Conservation (phyloP, 345 rosid genomes). For the Odontarrhena argentea region DNA sequence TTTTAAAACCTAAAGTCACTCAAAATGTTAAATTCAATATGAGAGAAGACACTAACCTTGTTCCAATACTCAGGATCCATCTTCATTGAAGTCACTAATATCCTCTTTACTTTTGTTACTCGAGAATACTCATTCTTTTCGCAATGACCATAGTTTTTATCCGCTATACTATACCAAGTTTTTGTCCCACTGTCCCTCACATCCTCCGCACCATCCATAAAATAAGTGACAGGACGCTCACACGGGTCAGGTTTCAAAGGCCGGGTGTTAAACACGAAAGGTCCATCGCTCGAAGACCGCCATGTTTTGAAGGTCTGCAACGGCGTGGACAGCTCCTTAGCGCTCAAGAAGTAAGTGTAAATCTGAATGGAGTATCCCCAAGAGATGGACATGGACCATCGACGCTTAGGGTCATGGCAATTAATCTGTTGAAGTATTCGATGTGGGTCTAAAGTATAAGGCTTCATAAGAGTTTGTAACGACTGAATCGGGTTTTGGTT, state of each 20-base stretch:
- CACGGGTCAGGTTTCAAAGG: conserved; percentile 55
- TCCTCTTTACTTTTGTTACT: conserved; percentile 47
- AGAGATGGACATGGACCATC: conserved; percentile 74
- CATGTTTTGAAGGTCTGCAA: conserved; percentile 79
- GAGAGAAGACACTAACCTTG: conserved; percentile 46
- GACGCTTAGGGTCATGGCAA: conserved; percentile 58
- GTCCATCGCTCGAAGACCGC: conserved; percentile 62
- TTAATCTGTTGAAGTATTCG: conserved; percentile 69
- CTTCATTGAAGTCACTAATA: conserved; percentile 57
- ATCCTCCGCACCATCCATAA: conserved; percentile 54
- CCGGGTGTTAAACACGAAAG: conserved; percentile 73
- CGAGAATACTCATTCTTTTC: conserved; percentile 33
- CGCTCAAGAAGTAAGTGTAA: conserved; percentile 48
- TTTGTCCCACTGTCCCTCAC: conserved; percentile 52
- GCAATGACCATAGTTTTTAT: conserved; percentile 46
- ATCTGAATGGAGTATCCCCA: conserved; percentile 89
- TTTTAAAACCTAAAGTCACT: neutral
- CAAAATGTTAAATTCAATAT: neutral
- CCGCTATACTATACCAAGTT: conserved; percentile 50
- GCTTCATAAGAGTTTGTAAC: conserved; percentile 48
- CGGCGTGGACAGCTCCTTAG: conserved; percentile 54
- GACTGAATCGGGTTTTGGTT: conserved; percentile 51
- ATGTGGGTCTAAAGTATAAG: conserved; percentile 57
- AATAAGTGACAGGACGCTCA: conserved; percentile 53
- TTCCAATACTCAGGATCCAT: conserved; percentile 66